Percentiles rank a stretch among this genome's conserved stretches.
Evolutionary conservation across 768 basidiomycete genomes (phyloP).

Genomic region (Mycena epipterygia): DNA sequence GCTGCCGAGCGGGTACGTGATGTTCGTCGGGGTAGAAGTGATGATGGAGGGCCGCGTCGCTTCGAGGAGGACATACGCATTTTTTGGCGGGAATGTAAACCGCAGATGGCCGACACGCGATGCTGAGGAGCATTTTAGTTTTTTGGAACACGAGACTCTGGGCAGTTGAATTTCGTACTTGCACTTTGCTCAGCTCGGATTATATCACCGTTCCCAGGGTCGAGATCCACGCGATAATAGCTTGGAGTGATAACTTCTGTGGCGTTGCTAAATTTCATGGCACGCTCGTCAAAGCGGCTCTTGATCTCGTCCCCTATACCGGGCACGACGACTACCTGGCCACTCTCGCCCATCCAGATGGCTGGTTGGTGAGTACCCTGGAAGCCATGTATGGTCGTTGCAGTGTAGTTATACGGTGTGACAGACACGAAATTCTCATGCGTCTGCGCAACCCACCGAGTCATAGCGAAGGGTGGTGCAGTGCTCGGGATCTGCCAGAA

Average conservation of each 20-base stretch:
- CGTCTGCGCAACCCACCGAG: slow-evolving; percentile 88
- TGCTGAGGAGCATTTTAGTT: slow-evolving; percentile 50
- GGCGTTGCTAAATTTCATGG: slow-evolving; percentile 59
- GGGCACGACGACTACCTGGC: slow-evolving; percentile 71
- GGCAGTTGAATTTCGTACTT: slow-evolving; percentile 51
- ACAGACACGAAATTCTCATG: slow-evolving; percentile 82
- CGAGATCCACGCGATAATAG: slow-evolving; percentile 65
- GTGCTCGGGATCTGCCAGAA: slow-evolving; percentile 42
- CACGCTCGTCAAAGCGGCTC: slow-evolving; percentile 62
- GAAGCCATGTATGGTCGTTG: slow-evolving; percentile 74
- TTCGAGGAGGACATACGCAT: slow-evolving; percentile 66
- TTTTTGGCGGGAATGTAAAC: slow-evolving; percentile 61
- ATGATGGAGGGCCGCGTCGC: slow-evolving; percentile 67
- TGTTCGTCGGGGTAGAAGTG: slow-evolving; percentile 51
- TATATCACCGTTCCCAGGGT: slow-evolving; percentile 55
- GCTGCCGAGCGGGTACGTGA: slow-evolving; percentile 62
- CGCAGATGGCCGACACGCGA: slow-evolving; percentile 76
- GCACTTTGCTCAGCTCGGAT: slow-evolving; percentile 65
- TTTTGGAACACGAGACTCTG: background rate
- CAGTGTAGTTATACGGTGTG: slow-evolving; percentile 77
- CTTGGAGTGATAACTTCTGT: slow-evolving; percentile 58
- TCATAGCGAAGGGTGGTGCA: slow-evolving; percentile 88
- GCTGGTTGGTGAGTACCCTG: slow-evolving; percentile 87
- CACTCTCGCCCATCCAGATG: slow-evolving; percentile 92
- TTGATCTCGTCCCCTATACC: slow-evolving; percentile 59